Base-by-base conservation (phyloP, 352 stramenopile genomes). In the Sclerospora graminicola region DNA sequence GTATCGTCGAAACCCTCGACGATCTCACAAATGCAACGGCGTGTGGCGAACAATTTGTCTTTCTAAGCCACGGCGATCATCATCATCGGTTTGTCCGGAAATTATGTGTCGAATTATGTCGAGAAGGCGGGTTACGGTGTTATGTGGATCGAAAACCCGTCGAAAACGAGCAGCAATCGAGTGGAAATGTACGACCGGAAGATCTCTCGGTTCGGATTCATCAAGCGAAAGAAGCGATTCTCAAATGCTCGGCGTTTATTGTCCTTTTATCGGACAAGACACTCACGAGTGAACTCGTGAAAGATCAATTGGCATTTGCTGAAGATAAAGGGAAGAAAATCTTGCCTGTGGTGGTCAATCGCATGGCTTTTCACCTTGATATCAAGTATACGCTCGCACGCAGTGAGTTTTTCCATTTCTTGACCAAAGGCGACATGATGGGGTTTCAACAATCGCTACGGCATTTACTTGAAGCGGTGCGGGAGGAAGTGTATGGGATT, bases 261-360 rank as follows among this genome's bases (percentile, higher is more conserved):
- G 41, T 88, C 21, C 61, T 91, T 11, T 39, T 91, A 0, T 89
- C 76, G 1, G 69, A 84, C 27, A 84, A 88, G 41, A 91, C 78
- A 0, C 30, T 88, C 16, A 42, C 56, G 4, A 89, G 71, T 31
- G 72, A 91, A 37, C 42, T 89, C 1, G 67, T 89, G 15, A 82
- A 77, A 35, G 76, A 89, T 37, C 76, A 91, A 43, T 57, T 91
- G 10, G 76, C 80, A 9, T 91, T 89, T 34, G 80, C 76, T 0
- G 80, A 91, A 48, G 76, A 88, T 58, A 91, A 91, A 46, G 76
- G 79, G 38, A 89, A 89, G 51, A 75, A 68, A 19, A 87, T 91
- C 37, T 51, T 89, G 14, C 76, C 79, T 0, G 63, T 91, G 0
- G 76, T 85, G 5, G 68, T 82, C 0, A 83, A 88, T 32, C 61